A percentile compares a stretch with the other conserved stretches of the same genome.
Evolutionary conservation across 805 yeast species (phyloP).

Genomic region (Clavispora vitiphila): DNA sequence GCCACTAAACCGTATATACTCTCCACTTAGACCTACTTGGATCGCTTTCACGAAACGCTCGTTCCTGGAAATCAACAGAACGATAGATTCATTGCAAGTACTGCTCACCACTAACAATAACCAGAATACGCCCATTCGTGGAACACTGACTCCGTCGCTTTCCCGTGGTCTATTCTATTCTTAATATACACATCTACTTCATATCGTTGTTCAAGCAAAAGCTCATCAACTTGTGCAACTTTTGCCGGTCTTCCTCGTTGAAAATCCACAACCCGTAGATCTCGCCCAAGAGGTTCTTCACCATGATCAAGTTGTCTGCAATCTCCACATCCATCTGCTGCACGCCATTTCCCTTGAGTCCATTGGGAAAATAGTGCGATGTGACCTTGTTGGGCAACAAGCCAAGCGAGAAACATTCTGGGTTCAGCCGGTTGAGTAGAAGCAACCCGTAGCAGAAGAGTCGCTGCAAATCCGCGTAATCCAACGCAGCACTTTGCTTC

Average conservation of each 20-base stretch:
- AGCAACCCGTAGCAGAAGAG: conserved; percentile 63
- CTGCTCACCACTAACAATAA: too few relatives aligned
- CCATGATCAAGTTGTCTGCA: conserved; percentile 64
- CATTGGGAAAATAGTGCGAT: conserved; percentile 37
- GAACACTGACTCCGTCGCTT: too few relatives aligned
- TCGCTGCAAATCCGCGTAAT: conserved; percentile 29
- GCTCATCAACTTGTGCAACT: conserved; percentile 45
- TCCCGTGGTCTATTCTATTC: neutral
- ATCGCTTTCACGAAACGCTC: too few relatives aligned
- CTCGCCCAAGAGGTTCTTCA: conserved; percentile 62
- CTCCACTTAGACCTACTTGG: too few relatives aligned
- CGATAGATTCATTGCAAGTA: too few relatives aligned
- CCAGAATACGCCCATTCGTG: too few relatives aligned
- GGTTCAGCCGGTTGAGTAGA: conserved; percentile 60
- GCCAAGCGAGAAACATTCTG: conserved; percentile 70
- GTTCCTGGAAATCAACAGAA: too few relatives aligned
- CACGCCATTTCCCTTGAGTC: conserved; percentile 24
- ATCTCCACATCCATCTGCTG: conserved; percentile 60
- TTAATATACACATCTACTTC: neutral
- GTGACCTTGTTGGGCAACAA: conserved; percentile 52
- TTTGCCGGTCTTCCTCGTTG: conserved; percentile 60
- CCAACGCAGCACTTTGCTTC: conserved; percentile 5
- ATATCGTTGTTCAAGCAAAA: conserved; percentile 35
- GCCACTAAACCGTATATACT: too few relatives aligned
- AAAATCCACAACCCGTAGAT: conserved; percentile 79